Conservation (phyloP, 2,329 filamentous ascomycete species). For the Colletotrichum abscissum region DNA sequence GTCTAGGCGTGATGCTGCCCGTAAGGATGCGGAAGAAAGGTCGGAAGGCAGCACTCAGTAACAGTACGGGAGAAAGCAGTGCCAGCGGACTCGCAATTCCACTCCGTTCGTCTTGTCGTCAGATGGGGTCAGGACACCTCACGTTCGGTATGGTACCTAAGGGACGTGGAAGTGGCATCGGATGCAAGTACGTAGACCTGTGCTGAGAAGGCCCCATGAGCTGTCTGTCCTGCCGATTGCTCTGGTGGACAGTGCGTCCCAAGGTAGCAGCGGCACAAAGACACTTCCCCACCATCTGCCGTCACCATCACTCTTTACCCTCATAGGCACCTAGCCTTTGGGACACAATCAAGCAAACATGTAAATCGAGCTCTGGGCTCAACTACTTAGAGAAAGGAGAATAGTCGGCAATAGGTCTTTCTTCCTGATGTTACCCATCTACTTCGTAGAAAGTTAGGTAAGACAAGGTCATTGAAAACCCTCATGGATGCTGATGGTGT, state of each 20-base stretch:
- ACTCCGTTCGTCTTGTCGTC: conserved; percentile 17
- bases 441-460: no score
- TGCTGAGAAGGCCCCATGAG: conserved; percentile 22
- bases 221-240: neutral
- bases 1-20: neutral
- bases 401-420: neutral
- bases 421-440: neutral
- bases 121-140: conserved; percentile 10
- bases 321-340: neutral
- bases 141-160: neutral
- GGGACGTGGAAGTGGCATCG: conserved; percentile 3
- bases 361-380: no score
- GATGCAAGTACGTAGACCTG: neutral
- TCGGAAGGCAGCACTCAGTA: neutral
- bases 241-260: neutral
- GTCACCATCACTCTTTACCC: neutral
- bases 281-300: conserved; percentile 1
- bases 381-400: no score
- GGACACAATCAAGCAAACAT: neutral
- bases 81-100: neutral
- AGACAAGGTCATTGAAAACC: neutral
- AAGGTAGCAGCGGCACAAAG: neutral
- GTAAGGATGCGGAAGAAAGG: neutral
- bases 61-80: neutral
- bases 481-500: neutral